phyloP scores from a whole-genome alignment of 2,329 filamentous ascomycete species.

The Sporothrix inflata region DNA sequence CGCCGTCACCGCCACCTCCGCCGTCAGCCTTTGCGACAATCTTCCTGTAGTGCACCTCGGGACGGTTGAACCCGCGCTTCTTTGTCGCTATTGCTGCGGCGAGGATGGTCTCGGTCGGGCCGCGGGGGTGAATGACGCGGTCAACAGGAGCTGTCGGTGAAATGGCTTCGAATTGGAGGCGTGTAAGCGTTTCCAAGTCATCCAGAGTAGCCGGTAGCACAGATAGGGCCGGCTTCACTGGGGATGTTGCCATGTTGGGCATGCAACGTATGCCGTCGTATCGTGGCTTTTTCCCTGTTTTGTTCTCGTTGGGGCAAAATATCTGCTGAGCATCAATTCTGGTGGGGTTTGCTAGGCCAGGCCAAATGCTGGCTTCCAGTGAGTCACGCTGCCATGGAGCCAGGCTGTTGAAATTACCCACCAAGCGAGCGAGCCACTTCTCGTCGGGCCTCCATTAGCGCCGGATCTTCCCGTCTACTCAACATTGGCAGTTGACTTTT shows the following conservation, averaged over 20 bases:
- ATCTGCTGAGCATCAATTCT: too few species aligned
- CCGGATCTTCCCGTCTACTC: too few species aligned
- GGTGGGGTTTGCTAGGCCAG: too few species aligned
- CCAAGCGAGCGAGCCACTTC: too few species aligned
- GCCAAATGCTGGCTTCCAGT: too few species aligned
- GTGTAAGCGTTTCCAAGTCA: neutral
- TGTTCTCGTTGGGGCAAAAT: too few species aligned
- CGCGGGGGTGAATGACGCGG: neutral
- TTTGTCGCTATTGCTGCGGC: neutral
- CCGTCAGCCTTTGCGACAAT: neutral
- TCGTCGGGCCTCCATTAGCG: too few species aligned
- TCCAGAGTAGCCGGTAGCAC: neutral
- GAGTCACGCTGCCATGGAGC: too few species aligned
- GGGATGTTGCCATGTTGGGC: neutral
- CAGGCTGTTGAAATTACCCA: too few species aligned
- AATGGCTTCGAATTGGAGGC: neutral
- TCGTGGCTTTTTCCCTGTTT: neutral
- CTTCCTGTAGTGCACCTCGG: neutral
- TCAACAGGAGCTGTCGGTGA: neutral
- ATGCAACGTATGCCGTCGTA: neutral
- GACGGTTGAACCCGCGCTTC: neutral
- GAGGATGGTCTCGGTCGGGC: neutral
- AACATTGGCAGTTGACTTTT: too few species aligned
- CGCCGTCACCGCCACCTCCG: neutral
- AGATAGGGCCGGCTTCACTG: neutral